Conservation (phyloP, 345 rosid genomes). For the Populus tremula region DNA sequence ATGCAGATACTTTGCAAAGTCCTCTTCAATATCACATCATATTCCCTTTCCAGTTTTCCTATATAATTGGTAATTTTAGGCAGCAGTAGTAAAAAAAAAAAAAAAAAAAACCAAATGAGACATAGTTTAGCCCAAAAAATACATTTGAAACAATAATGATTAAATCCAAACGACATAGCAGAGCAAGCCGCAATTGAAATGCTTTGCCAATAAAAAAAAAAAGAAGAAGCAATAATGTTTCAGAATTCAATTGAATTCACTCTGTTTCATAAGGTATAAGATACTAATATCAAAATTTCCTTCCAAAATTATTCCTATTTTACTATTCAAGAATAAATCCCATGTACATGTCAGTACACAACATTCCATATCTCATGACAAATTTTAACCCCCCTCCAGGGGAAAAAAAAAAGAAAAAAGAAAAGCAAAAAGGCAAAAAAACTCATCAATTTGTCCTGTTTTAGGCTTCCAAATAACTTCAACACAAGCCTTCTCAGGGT, state of each 20-base stretch:
- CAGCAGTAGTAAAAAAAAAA: background rate
- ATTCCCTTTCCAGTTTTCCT: constrained; percentile 80
- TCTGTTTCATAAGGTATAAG: background rate
- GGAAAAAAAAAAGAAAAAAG: too few species aligned
- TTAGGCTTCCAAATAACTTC: constrained; percentile 97
- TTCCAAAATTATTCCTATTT: background rate
- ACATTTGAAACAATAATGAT: background rate
- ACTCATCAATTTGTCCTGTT: constrained; percentile 76
- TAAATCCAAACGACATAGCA: background rate
- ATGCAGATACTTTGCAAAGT: constrained; percentile 84
- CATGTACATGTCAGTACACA: background rate
- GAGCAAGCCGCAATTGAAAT: background rate
- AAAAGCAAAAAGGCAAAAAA: background rate
- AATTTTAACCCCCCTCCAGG: too few species aligned
- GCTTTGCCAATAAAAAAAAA: background rate
- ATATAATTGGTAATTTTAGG: constrained; percentile 6
- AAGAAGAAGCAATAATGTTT: too few species aligned
- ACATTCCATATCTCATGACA: background rate
- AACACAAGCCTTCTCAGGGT: constrained; percentile 84
- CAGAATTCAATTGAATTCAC: background rate
- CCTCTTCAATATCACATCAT: constrained; percentile 74
- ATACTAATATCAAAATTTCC: background rate
- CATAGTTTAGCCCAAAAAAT: background rate
- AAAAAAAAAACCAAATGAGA: background rate
- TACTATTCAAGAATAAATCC: background rate